A percentile compares a stretch with the other conserved stretches of the same genome.
phyloP scores from a whole-genome alignment of 371 early-diverging fungal genomes.

The Mucor saturninus region DNA sequence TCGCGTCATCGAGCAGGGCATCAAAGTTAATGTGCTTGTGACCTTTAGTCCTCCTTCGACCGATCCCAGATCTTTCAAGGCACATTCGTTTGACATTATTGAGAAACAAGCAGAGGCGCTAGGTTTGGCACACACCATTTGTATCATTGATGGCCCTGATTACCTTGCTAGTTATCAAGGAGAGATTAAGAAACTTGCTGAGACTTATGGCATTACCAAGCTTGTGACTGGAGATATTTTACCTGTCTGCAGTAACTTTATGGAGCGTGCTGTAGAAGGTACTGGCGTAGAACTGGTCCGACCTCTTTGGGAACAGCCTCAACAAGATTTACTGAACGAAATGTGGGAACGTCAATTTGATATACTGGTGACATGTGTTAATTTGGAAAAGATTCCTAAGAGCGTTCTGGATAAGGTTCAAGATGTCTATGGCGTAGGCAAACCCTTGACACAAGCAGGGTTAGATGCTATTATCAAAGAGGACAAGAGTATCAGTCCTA shows the following conservation, averaged over 20 bases:
- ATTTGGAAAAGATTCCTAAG: conserved; percentile 35
- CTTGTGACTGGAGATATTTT: conserved; percentile 66
- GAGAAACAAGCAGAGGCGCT: conserved; percentile 50
- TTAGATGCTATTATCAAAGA: conserved; percentile 10
- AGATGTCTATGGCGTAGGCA: conserved; percentile 29
- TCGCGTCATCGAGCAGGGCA: conserved; percentile 40
- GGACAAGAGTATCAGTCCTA: conserved; percentile 20
- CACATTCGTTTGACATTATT: conserved; percentile 53
- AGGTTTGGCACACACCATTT: conserved; percentile 43
- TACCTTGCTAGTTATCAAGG: conserved; percentile 54
- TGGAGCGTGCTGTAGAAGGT: conserved; percentile 56
- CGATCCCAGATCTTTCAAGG: conserved; percentile 47
- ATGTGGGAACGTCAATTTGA: conserved; percentile 46
- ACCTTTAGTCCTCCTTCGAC: conserved; percentile 57
- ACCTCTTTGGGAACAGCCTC: conserved; percentile 59
- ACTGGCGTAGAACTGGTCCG: conserved; percentile 53
- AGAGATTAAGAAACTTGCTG: conserved; percentile 36
- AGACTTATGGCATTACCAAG: conserved; percentile 39
- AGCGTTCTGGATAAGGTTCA: conserved; percentile 9
- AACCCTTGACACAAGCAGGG: conserved; percentile 5
- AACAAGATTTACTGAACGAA: conserved; percentile 37
- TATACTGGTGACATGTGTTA: conserved; percentile 52
- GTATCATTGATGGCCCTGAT: conserved; percentile 51
- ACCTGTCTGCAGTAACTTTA: conserved; percentile 62
- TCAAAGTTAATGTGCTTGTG: conserved; percentile 50